Evolutionary conservation across 768 basidiomycete genomes (phyloP).

Genomic region (Boletus rufocinnamomeus): DNA sequence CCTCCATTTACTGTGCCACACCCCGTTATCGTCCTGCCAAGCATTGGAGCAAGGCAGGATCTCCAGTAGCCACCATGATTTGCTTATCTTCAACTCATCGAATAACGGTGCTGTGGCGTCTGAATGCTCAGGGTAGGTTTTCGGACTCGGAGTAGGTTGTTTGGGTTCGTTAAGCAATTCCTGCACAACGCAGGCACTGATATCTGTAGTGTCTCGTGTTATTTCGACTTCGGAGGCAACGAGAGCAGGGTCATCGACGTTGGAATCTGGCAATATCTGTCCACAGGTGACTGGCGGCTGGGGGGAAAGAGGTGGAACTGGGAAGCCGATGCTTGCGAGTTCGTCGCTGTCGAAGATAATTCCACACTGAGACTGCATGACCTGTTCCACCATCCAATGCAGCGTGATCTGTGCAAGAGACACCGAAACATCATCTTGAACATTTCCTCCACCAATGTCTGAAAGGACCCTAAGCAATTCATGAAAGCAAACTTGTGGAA

Average conservation of each 20-base stretch:
- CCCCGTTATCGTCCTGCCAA: conserved; percentile 57
- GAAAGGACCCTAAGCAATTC: not conserved
- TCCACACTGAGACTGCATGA: conserved; percentile 56
- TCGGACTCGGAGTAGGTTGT: not conserved
- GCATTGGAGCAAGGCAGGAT: conserved; percentile 53
- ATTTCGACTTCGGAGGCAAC: not conserved
- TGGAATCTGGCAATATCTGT: not conserved
- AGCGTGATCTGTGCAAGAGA: conserved; percentile 63
- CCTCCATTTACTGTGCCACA: conserved; percentile 58
- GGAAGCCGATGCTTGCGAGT: conserved; percentile 47
- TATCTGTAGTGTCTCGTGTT: not conserved
- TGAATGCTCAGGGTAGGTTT: conserved; percentile 15
- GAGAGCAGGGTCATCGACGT: not conserved
- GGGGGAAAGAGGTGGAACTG: conserved; percentile 2
- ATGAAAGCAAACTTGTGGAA: not conserved
- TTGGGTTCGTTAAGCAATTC: not conserved
- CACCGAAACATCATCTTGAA: conserved; percentile 40
- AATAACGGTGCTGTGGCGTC: conserved; percentile 51
- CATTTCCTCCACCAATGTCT: conserved; percentile 75
- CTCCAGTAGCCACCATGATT: conserved; percentile 74
- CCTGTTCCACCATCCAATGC: conserved; percentile 79
- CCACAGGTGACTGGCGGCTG: conserved; percentile 5
- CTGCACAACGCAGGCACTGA: not conserved
- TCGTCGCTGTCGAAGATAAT: conserved; percentile 56
- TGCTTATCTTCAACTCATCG: conserved; percentile 48